Base-by-base conservation (phyloP, 805 yeast genomes). In the Lipomyces sp. region DNA sequence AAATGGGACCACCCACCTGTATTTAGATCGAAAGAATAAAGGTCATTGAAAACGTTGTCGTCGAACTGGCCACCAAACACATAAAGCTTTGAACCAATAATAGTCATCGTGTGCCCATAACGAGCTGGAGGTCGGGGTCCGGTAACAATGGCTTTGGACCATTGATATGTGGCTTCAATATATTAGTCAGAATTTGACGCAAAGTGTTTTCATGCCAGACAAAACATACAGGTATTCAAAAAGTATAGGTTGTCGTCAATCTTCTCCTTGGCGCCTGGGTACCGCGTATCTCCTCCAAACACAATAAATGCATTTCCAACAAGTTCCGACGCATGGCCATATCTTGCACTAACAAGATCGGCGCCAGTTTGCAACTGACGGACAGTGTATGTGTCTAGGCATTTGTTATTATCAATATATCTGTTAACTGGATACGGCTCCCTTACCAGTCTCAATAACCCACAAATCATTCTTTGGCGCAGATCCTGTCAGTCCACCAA, bases 41-140 rank as follows among this genome's bases (percentile, higher is more conserved):
- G 79, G 77, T 95, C 98, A 76, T 89, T 88, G 78, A 90, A 93
- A 72, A 84, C 85, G 18, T 86, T 86, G 71, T 89, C 90, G 76
- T 92, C 95, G 70, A 93, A 84, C 77, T 94, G 98, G 65, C 99
- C 99, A 64, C 99, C 99, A 79, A 92, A 95, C 3, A 95, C 82
- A 77, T 88, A 95, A 58, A 95, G 81, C 62, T 81, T 82, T 18
- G 85, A 81, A 51, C 85, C 83, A 18, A 87, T 84, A 62, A 92
- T 86, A 34, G 91, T 94, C 63, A 95, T 85, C 58, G 96, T 87
- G 77, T 94, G 98, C 13, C 99, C 99, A 77, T 95, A 95, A 68
- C 99, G 84, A 1, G 98, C 99, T 45, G 86, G 80, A 0, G 99
- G 99, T 74, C 90, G 87, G 30, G 82, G 82, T 0, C 94, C 94